Conservation (phyloP, 2,329 filamentous ascomycete species). For the Ciborinia camelliae region DNA sequence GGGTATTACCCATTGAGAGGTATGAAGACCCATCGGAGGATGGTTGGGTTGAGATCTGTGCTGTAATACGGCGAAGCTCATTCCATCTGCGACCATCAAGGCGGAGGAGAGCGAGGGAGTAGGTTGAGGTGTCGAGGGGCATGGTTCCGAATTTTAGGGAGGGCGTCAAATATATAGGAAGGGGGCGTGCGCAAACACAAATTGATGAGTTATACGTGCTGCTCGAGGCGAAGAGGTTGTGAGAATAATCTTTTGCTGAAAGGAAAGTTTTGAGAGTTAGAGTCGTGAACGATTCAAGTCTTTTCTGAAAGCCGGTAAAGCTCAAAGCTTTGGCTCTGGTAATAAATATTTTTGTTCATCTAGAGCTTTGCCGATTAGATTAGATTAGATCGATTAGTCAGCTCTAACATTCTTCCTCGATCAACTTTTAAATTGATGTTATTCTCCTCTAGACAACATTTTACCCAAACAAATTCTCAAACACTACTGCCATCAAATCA, state of each 20-base stretch:
- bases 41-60: constrained; percentile 87
- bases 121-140: constrained; percentile 93
- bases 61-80: constrained; percentile 83
- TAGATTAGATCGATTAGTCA: constrained; percentile 7
- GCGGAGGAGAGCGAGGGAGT: constrained; percentile 78
- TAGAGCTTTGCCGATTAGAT: constrained; percentile 1
- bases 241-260: neutral
- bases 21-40: constrained; percentile 91
- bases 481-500: too few species aligned
- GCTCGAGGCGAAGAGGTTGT: neutral
- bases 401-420: too few species aligned
- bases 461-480: too few species aligned
- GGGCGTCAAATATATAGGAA: neutral
- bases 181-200: neutral
- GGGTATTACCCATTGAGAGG: constrained; percentile 95
- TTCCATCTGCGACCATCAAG: constrained; percentile 92
- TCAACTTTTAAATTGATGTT: too few species aligned
- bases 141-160: constrained; percentile 39
- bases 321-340: constrained; percentile 5
- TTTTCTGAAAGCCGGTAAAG: neutral
- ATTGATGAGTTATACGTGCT: neutral
- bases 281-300: neutral
- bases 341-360: constrained; percentile 10
- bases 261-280: neutral
- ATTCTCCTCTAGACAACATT: too few species aligned